Conservation (phyloP, 345 rosid genomes). For the Moricandia arvensis region DNA sequence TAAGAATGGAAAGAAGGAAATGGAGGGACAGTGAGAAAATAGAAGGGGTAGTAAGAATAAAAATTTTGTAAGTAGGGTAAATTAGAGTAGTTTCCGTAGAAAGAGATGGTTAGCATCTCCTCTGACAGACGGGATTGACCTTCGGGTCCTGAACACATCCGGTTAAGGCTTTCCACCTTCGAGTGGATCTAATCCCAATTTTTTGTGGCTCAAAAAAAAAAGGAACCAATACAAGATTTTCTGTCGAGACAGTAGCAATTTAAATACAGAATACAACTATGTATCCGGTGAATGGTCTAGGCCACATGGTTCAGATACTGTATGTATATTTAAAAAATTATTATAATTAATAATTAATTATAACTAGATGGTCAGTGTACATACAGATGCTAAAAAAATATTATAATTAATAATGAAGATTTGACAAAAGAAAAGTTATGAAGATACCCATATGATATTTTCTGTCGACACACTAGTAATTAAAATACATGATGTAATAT, state of each 20-base stretch:
- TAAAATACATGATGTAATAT: background rate
- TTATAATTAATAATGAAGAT: too few species aligned
- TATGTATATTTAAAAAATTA: background rate
- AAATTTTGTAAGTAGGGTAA: too few species aligned
- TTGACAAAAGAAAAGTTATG: too few species aligned
- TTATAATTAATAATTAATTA: background rate
- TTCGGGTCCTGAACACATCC: conserved; percentile 37
- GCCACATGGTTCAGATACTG: background rate
- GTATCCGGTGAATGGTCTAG: background rate
- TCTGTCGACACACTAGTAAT: background rate
- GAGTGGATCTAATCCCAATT: conserved; percentile 41
- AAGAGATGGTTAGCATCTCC: conserved; percentile 87
- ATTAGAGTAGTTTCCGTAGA: too few species aligned
- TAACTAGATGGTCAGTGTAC: background rate
- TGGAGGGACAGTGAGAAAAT: too few species aligned
- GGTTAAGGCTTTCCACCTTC: conserved; percentile 46
- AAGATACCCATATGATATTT: background rate
- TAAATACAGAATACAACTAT: background rate
- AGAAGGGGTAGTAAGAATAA: too few species aligned
- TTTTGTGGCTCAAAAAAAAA: too few species aligned
- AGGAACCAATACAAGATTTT: too few species aligned
- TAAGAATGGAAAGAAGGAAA: too few species aligned
- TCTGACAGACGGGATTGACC: conserved; percentile 58
- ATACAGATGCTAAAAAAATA: background rate
- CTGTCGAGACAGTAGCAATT: background rate